These are phyloP conservation scores for Saccharomyces hybrid DNA, from an alignment of 1,139 yeast genomes.

Conservation along the genomic window DNA sequence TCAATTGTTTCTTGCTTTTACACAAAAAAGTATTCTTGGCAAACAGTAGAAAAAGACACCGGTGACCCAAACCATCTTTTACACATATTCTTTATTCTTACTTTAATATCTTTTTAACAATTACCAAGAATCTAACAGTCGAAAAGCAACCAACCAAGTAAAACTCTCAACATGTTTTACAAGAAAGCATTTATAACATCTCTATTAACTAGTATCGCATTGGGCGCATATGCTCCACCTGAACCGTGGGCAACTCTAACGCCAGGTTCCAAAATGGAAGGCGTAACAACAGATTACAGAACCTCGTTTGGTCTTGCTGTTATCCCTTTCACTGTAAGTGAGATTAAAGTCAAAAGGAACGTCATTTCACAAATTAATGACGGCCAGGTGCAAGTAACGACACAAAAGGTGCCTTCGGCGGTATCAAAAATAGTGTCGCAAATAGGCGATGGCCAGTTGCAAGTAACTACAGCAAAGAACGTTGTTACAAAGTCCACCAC, in stretches of 20 bases:
- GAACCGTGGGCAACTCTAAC: slow-evolving; percentile 35
- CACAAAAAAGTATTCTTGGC: background rate
- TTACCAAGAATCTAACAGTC: background rate
- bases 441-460: slow-evolving; percentile 54
- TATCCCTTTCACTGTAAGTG: slow-evolving; percentile 28
- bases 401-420: slow-evolving; percentile 2
- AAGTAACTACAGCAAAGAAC: slow-evolving; percentile 32
- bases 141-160: background rate
- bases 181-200: slow-evolving; percentile 26
- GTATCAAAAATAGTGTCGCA: slow-evolving; percentile 18
- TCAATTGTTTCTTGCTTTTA: background rate
- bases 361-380: slow-evolving; percentile 48
- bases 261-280: slow-evolving; percentile 29
- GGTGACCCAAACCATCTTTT: background rate
- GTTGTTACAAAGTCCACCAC: slow-evolving; percentile 29
- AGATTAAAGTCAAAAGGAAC: slow-evolving; percentile 35
- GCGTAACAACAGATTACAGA: slow-evolving; percentile 39
- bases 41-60: background rate
- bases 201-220: slow-evolving; percentile 19
- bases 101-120: background rate
- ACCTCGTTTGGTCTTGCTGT: slow-evolving; percentile 40
- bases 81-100: background rate
- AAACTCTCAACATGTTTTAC: slow-evolving; percentile 25
- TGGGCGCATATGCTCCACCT: slow-evolving; percentile 38
- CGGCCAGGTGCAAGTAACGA: slow-evolving; percentile 47